These are phyloP conservation scores for Mortierella sp. DNA, from an alignment of 371 early-diverging fungal species.

Conservation along the genomic window DNA sequence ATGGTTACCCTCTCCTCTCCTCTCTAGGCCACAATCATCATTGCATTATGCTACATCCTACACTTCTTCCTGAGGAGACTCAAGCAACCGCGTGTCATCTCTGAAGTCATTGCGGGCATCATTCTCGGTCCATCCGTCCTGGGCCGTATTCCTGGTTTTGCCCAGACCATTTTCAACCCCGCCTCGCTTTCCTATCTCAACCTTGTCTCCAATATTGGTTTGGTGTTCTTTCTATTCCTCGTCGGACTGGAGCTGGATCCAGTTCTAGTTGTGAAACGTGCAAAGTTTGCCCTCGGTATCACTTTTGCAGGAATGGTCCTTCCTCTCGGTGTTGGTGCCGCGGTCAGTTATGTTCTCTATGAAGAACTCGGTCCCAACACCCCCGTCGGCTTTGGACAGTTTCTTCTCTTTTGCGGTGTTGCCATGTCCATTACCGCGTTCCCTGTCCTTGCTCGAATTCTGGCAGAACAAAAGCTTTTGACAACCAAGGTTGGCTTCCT, in stretches of 20 bases:
- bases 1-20: conserved; percentile 5
- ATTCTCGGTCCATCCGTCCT: conserved; percentile 82
- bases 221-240: conserved; percentile 91
- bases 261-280: conserved; percentile 57
- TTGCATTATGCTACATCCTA: conserved; percentile 71
- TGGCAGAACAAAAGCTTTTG: conserved; percentile 86
- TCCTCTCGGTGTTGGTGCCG: conserved; percentile 81
- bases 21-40: conserved; percentile 69
- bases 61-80: conserved; percentile 65
- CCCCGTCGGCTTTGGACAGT: conserved; percentile 69
- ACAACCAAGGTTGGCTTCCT: conserved; percentile 84
- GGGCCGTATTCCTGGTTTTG: conserved; percentile 76
- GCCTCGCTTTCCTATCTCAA: conserved; percentile 75
- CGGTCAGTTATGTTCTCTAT: conserved; percentile 76
- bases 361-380: conserved; percentile 56
- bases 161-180: conserved; percentile 68
- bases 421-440: conserved; percentile 95
- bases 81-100: conserved; percentile 80
- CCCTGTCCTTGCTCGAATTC: conserved; percentile 92
- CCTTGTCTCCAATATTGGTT: conserved; percentile 86
- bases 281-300: conserved; percentile 61
- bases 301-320: conserved; percentile 78
- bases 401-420: conserved; percentile 85
- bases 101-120: conserved; percentile 84
- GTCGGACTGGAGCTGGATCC: conserved; percentile 87